Percentiles rank a stretch among this genome's conserved stretches.
Conservation (phyloP, 768 basidiomycete species). For the Boletus pseudopeckii region DNA sequence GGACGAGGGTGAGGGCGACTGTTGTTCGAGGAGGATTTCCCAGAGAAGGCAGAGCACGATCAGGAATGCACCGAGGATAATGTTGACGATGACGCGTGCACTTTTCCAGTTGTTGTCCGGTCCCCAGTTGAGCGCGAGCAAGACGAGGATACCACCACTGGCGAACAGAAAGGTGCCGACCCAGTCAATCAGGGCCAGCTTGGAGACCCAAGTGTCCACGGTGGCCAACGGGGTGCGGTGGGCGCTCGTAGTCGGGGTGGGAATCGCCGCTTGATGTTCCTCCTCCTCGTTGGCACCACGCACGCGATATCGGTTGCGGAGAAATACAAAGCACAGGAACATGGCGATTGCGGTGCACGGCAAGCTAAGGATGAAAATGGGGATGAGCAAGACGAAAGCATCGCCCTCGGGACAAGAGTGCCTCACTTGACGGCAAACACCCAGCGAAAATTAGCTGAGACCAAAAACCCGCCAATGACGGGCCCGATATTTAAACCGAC, state of each 20-base stretch:
- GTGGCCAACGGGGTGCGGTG: background rate
- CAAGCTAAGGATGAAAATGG: conserved; percentile 29
- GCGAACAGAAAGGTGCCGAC: conserved; percentile 44
- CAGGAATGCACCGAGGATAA: conserved; percentile 43
- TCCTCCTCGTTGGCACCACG: conserved; percentile 16
- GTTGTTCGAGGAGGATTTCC: conserved; percentile 40
- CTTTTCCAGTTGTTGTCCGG: conserved; percentile 40
- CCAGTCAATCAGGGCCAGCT: conserved; percentile 42
- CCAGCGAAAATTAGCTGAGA: conserved; percentile 45
- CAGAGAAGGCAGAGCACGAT: conserved; percentile 40
- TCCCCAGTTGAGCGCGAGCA: conserved; percentile 52
- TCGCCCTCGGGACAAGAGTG: background rate
- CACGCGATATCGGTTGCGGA: conserved; percentile 30
- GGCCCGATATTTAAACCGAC: conserved; percentile 45
- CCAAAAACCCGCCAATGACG: conserved; percentile 39
- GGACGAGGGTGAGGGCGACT: background rate
- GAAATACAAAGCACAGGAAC: conserved; percentile 39
- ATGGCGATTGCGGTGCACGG: conserved; percentile 37
- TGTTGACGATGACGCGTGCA: conserved; percentile 44
- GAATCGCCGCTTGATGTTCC: conserved; percentile 4
- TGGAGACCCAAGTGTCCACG: conserved; percentile 24
- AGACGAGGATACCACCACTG: conserved; percentile 41
- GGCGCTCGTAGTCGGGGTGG: background rate
- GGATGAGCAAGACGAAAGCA: background rate
- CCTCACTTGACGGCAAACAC: conserved; percentile 54